These are phyloP conservation scores for Carex littledalei DNA, from an alignment of 176 grass and related monocot species.

Conservation along the genomic window DNA sequence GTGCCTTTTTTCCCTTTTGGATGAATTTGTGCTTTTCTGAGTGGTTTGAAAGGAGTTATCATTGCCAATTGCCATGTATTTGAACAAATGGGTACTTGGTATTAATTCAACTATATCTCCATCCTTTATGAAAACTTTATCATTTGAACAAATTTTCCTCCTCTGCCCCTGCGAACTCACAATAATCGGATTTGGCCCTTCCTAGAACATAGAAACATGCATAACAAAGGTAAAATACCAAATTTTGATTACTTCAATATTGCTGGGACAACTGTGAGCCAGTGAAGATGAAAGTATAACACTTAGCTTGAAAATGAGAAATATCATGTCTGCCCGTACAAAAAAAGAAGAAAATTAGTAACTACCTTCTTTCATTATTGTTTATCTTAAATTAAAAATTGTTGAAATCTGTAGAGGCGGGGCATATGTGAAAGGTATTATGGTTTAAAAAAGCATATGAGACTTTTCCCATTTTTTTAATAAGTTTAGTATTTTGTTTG, in stretches of 20 bases:
- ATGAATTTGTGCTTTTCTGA: conserved; percentile 14
- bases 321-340: not conserved
- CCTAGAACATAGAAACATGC: conserved; percentile 33
- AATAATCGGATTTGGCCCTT: conserved; percentile 80
- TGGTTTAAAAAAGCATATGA: not conserved
- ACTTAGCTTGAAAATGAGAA: not conserved
- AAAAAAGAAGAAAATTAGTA: not conserved
- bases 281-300: not conserved
- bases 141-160: conserved; percentile 55
- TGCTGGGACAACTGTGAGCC: not conserved
- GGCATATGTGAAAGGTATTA: not conserved
- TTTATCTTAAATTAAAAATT: not conserved
- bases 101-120: conserved; percentile 80
- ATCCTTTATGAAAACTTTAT: conserved; percentile 48
- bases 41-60: conserved; percentile 18
- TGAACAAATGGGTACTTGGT: conserved; percentile 64
- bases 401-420: not conserved
- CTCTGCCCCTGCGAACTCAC: conserved; percentile 46
- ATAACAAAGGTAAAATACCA: not conserved
- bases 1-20: conserved; percentile 65
- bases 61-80: conserved; percentile 32
- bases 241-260: not conserved
- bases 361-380: not conserved
- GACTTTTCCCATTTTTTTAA: not conserved
- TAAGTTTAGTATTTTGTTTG: not conserved